These are phyloP conservation scores for Cymbopogon flexuosus DNA, from an alignment of 202 grass and related monocot species.

Conservation along the genomic window DNA sequence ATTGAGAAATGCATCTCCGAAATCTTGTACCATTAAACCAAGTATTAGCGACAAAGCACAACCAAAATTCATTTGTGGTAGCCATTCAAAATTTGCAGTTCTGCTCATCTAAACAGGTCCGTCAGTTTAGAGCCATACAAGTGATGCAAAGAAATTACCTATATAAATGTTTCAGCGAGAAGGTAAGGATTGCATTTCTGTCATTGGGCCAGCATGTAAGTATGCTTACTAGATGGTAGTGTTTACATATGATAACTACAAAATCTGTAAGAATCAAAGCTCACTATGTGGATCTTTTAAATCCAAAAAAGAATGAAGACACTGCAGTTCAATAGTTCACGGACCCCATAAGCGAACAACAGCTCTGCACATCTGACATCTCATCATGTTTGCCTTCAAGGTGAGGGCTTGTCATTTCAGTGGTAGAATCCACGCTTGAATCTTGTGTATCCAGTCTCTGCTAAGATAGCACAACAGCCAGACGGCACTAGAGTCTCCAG, in stretches of 20 bases:
- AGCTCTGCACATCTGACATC: slow-evolving; percentile 17
- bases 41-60: neutral
- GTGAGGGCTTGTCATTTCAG: slow-evolving; percentile 31
- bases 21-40: too few relatives aligned
- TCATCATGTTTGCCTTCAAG: slow-evolving; percentile 30
- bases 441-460: slow-evolving; percentile 31
- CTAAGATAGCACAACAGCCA: slow-evolving; percentile 36
- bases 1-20: too few relatives aligned
- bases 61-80: slow-evolving; percentile 4
- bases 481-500: neutral
- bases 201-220: neutral
- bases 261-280: slow-evolving; percentile 37
- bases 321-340: slow-evolving; percentile 1
- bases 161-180: slow-evolving; percentile 20
- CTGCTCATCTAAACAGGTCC: neutral
- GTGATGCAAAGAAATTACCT: slow-evolving; percentile 5
- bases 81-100: neutral
- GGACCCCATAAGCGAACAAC: slow-evolving; percentile 18
- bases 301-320: slow-evolving; percentile 33
- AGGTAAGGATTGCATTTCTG: slow-evolving; percentile 8
- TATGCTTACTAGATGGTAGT: slow-evolving; percentile 11
- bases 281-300: slow-evolving; percentile 23
- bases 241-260: slow-evolving; percentile 23
- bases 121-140: neutral
- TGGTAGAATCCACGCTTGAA: slow-evolving; percentile 26